Evolutionary conservation across 148 eudicot species (phyloP), one percentile per base, ranked within the genome.

Genomic region (Mesembryanthemum crystallinum): DNA sequence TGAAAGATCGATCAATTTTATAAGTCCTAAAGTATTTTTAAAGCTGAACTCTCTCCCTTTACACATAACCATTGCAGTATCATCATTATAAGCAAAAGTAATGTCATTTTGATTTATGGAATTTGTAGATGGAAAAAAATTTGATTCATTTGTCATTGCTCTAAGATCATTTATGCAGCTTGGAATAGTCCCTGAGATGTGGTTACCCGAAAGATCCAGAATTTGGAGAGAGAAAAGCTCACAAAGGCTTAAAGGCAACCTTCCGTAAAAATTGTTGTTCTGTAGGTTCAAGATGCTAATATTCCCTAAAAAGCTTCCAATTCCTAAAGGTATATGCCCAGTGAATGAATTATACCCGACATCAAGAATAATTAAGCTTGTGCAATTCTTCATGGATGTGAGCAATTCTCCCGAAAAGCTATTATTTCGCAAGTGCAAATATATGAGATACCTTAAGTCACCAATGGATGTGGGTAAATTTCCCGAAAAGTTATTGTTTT

Each of bases 221-320:
- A 73, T 58, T 17, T 73, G 81, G 7, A 79, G 81, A 9, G 5
- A 1, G 0, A 72, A 47, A 12, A 79, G 15, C 23, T 18, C 62
- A 59, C 81, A 79, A 23, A 79, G 49, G 68, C 77, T 67, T 20
- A 7, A 17, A 30, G 81, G 77, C 29, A 72, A 3, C 8, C 17
- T 25, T 39, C 35, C 69, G 17, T 1, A 4, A 1, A 52, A 52
- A 10, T 0, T 52, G n/a, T 52, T 52, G 57, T n/a, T 18, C 0
- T n/a, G 77, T 7, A 79, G 51, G 51, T 13, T 58, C 10, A 79
- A 67, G 43, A 63, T 18, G 18, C 67, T 29, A 0, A 79, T 37
- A 27, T 4, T 8, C 0, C 11, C 24, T 0, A 20, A 57, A 47
- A 25, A 5, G 58, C 29, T 32, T 1, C 81, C 72, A 69, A 69